Conservation (phyloP, 352 stramenopile genomes). For the Phytophthora aleatoria region DNA sequence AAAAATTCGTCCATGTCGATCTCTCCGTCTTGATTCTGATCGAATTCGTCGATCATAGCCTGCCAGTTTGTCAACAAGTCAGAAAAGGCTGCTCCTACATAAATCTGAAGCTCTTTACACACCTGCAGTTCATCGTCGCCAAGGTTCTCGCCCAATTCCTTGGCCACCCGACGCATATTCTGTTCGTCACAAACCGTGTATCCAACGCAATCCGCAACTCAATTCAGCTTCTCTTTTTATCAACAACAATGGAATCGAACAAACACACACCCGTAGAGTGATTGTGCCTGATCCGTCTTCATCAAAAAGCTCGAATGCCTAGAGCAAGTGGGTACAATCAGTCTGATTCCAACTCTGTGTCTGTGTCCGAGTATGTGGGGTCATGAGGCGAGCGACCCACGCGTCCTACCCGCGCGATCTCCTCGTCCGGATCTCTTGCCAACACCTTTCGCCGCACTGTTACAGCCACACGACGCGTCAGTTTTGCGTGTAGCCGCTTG, state of each 20-base stretch:
- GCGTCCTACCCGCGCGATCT: conserved; percentile 83
- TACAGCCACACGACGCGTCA: conserved; percentile 19
- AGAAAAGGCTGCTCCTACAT: neutral
- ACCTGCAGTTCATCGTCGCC: conserved; percentile 91
- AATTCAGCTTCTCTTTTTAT: conserved; percentile 24
- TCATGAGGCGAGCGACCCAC: conserved; percentile 26
- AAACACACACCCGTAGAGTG: conserved; percentile 69
- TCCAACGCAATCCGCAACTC: conserved; percentile 10
- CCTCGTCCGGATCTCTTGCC: conserved; percentile 89
- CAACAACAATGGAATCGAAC: conserved; percentile 8
- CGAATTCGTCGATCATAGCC: conserved; percentile 96
- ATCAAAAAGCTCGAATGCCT: conserved; percentile 96
- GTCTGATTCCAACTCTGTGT: conserved; percentile 27
- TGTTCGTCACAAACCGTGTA: conserved; percentile 22
- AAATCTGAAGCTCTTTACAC: neutral
- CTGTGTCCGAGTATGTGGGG: conserved; percentile 19
- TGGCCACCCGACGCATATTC: conserved; percentile 93
- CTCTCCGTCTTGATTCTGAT: conserved; percentile 92
- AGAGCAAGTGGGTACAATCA: conserved; percentile 19
- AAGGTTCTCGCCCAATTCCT: conserved; percentile 93
- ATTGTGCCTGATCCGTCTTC: conserved; percentile 91
- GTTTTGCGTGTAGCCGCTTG: neutral
- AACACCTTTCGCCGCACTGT: conserved; percentile 83
- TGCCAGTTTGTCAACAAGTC: conserved; percentile 25
- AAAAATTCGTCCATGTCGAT: conserved; percentile 93